Evolutionary conservation across 768 basidiomycete species (phyloP).

Genomic region (Pilatotrama ljubarskyi): DNA sequence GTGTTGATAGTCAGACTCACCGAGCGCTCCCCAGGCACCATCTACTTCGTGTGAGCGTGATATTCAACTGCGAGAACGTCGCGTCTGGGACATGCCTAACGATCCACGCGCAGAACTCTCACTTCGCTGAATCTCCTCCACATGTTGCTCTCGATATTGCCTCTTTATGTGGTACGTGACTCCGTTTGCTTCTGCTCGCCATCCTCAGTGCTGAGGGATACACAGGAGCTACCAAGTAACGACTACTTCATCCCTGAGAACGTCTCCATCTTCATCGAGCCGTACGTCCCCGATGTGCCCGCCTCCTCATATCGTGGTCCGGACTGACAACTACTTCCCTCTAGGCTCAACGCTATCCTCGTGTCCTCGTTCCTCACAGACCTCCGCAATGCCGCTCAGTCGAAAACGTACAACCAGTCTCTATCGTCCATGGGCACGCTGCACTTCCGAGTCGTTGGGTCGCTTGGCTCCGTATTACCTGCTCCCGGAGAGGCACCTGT

Average conservation of each 20-base stretch:
- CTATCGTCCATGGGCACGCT: not conserved
- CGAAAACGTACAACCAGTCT: not conserved
- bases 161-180: too few relatives aligned
- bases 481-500: too few relatives aligned
- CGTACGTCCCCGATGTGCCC: not conserved
- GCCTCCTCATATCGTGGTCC: too few relatives aligned
- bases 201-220: too few relatives aligned
- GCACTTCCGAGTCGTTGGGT: not conserved
- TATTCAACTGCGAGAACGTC: too few relatives aligned
- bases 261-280: not conserved
- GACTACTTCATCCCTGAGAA: not conserved
- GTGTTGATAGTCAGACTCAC: not conserved
- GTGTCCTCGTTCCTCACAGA: not conserved
- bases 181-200: too few relatives aligned
- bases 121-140: not conserved
- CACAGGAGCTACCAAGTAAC: too few relatives aligned
- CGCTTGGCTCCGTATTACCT: not conserved
- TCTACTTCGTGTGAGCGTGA: not conserved
- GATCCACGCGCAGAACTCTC: not conserved
- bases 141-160: not conserved
- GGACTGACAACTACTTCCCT: not conserved
- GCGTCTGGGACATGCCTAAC: too few relatives aligned
- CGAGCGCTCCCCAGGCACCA: not conserved
- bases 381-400: not conserved
- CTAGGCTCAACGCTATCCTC: not conserved